Base-by-base conservation (phyloP, 2,329 filamentous ascomycete species). In the Ascochyta pisi region DNA sequence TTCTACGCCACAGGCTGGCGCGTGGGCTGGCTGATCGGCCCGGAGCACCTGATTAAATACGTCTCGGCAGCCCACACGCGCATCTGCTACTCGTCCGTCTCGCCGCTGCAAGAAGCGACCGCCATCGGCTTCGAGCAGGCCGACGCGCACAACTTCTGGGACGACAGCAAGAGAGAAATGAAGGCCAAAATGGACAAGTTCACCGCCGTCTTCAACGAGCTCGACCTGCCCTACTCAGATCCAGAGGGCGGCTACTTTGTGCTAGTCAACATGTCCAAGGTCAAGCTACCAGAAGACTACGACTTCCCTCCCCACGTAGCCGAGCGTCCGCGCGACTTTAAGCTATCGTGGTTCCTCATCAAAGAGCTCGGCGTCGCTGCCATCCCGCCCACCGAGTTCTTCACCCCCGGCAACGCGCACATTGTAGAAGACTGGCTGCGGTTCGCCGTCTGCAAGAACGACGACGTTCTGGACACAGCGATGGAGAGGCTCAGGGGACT, bases 1-100 rank as follows among this genome's bases (percentile, higher is more conserved):
- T 99, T 99, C 78, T 98, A 98, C 73, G 92, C 91, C 53, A 99
- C 95, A 0, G 95, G 95, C 43, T 99, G 95, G 95, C 88, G 95
- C 54, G 93, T 98, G 64, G 91, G 95, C 51, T 99, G 94, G 87
- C 82, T 99, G 34, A 95, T 98, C 71, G 95, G 95, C 0, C 92
- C 91, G 0, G 86, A 91, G 49, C 86, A 96, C 58, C 82, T 98
- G 48, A 92, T 98, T 78, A 90, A 96, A 73, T 91, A 96, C 73
- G 94, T 96, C 31, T 87, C 90, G 10, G 92, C 92, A 16, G 95
- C 95, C 0, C 95, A 99, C 76, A 98, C 94, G 0, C 86, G 94
- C 50, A 98, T 99, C 73, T 98, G 95, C 82, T 99, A 95, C 80
- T 92, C 89, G 46, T 93, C 90, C 40, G 93, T 97, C 6, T 96